A percentile compares a stretch with the other conserved stretches of the same genome.
phyloP scores from a whole-genome alignment of 805 yeast genomes.

The Lachancea kluyveri region DNA sequence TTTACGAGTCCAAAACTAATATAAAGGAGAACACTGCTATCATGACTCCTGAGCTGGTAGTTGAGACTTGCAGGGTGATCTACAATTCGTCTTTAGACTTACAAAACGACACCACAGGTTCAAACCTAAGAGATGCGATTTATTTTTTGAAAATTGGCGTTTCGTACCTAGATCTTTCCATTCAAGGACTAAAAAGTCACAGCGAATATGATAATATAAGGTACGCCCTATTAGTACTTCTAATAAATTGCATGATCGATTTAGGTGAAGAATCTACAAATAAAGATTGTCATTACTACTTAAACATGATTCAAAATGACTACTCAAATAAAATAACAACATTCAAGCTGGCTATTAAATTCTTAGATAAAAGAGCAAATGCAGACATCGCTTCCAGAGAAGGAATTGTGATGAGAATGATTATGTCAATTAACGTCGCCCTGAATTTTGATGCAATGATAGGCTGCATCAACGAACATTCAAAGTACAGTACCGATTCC shows the following conservation, averaged over 20 bases:
- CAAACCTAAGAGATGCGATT: too few relatives aligned
- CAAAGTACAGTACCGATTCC: constrained; percentile 18
- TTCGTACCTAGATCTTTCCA: constrained; percentile 11
- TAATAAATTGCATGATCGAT: constrained; percentile 26
- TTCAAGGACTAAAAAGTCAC: constrained; percentile 10
- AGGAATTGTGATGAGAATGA: constrained; percentile 33
- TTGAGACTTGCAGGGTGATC: constrained; percentile 31
- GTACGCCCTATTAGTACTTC: constrained; percentile 21
- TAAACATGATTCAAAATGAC: constrained; percentile 22
- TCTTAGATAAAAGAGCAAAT: constrained; percentile 8
- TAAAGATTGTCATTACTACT: constrained; percentile 10
- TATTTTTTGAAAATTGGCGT: constrained; percentile 15
- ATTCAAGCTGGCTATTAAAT: constrained; percentile 25
- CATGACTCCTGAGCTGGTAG: constrained; percentile 13
- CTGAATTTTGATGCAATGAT: constrained; percentile 20
- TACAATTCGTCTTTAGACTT: constrained; percentile 29
- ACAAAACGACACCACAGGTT: not conserved
- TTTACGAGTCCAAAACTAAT: constrained; percentile 30
- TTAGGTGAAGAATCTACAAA: constrained; percentile 7
- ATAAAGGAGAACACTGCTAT: constrained; percentile 9
- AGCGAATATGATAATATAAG: constrained; percentile 17
- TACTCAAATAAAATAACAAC: constrained; percentile 29
- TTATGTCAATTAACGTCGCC: constrained; percentile 25
- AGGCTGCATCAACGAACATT: constrained; percentile 25
- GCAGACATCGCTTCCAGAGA: constrained; percentile 20